These are phyloP conservation scores for Karstenula rhodostoma DNA, from an alignment of 2,329 filamentous ascomycete genomes.

Conservation along the genomic window DNA sequence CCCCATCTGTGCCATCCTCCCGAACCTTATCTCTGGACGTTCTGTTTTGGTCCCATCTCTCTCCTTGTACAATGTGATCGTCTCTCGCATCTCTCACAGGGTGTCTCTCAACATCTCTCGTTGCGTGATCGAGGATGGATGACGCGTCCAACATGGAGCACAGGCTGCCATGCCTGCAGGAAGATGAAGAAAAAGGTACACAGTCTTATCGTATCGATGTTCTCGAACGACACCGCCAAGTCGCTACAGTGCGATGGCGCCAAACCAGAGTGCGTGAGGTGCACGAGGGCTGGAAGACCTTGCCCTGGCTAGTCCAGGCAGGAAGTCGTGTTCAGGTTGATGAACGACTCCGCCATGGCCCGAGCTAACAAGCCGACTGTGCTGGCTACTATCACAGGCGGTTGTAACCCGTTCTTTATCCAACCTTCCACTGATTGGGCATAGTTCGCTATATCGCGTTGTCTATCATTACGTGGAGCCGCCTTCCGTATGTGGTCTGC, in stretches of 20 bases:
- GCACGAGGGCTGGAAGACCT: neutral
- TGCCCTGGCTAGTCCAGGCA: neutral
- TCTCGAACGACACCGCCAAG: neutral
- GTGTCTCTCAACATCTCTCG: neutral
- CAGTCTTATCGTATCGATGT: neutral
- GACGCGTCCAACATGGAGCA: conserved; percentile 1
- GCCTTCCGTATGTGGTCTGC: neutral
- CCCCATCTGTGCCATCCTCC: neutral
- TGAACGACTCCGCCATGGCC: conserved; percentile 5
- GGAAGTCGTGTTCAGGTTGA: neutral
- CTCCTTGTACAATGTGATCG: neutral
- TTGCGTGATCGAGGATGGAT: neutral
- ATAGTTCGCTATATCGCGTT: conserved; percentile 8
- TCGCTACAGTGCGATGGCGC: neutral
- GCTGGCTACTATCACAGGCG: neutral
- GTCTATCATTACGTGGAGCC: conserved; percentile 4
- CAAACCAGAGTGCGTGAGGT: neutral
- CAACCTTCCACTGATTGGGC: conserved; percentile 9
- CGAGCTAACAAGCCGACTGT: conserved; percentile 10
- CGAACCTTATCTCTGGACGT: neutral
- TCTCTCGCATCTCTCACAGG: neutral
- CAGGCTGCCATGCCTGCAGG: conserved; percentile 7
- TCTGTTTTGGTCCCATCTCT: neutral
- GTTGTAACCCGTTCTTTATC: conserved; percentile 1
- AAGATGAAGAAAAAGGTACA: conserved; percentile 11